phyloP scores from a whole-genome alignment of 2,329 filamentous ascomycete species.

The Talaromyces sp. region DNA sequence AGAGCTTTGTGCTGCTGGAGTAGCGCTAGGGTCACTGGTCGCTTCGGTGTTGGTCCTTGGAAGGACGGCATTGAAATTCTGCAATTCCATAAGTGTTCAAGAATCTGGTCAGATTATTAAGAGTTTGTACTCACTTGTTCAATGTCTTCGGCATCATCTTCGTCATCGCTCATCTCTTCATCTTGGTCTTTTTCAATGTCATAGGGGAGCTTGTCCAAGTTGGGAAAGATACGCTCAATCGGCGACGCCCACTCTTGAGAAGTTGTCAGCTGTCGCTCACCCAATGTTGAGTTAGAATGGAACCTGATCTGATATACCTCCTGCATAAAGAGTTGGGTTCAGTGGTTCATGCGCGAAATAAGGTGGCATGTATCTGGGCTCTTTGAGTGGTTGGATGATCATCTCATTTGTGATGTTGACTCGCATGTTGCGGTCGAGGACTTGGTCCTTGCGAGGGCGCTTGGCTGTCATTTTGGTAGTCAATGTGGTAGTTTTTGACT shows the following conservation, averaged over 20 bases:
- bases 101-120: neutral
- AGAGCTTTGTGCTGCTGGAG: neutral
- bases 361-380: constrained; percentile 4
- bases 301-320: neutral
- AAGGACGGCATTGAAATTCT: neutral
- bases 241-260: neutral
- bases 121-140: neutral
- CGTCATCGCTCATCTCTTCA: neutral
- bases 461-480: neutral
- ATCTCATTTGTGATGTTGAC: constrained; percentile 10
- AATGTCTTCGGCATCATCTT: neutral
- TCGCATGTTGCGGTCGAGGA: constrained; percentile 3
- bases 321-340: constrained; percentile 1
- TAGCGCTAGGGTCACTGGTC: neutral
- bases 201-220: neutral
- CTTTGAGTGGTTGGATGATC: neutral
- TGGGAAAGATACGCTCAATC: neutral
- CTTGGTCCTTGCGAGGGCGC: neutral
- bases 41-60: neutral
- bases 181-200: neutral
- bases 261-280: neutral
- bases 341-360: constrained; percentile 9
- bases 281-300: no score
- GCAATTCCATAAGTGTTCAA: neutral
- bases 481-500: neutral